These are phyloP conservation scores for Edaphochlamys debaryana DNA, from an alignment of 139 green algal genomes.

Conservation along the genomic window DNA sequence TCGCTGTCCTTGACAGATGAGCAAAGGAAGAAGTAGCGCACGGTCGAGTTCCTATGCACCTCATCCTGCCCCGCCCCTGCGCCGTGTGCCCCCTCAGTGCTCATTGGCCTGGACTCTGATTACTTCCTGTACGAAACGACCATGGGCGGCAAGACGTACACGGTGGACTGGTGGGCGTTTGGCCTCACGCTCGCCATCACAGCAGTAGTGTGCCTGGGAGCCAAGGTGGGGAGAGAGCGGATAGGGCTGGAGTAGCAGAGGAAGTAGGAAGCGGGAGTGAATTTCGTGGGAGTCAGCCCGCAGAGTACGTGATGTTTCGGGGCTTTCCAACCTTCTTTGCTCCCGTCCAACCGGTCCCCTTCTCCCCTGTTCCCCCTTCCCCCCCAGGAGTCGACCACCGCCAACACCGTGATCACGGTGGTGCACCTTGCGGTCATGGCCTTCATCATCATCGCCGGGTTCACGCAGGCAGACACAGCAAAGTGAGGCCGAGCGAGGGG, in stretches of 20 bases:
- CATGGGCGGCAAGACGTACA: background rate
- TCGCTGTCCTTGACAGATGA: too few species aligned
- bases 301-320: too few species aligned
- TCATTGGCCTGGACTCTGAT: background rate
- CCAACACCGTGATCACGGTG: conserved; percentile 57
- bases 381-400: conserved; percentile 52
- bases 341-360: too few species aligned
- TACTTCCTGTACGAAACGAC: conserved; percentile 14
- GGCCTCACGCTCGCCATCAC: conserved; percentile 47
- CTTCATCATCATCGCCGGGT: conserved; percentile 66
- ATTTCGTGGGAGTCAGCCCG: too few species aligned
- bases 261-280: too few species aligned
- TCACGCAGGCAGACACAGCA: conserved; percentile 21
- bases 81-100: background rate
- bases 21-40: too few species aligned
- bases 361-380: too few species aligned
- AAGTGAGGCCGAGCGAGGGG: conserved; percentile 4
- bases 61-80: background rate
- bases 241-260: too few species aligned
- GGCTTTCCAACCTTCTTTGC: too few species aligned
- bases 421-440: conserved; percentile 48
- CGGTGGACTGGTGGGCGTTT: conserved; percentile 46
- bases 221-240: conserved; percentile 42
- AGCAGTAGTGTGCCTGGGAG: conserved; percentile 60
- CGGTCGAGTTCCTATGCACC: too few species aligned